These are phyloP conservation scores for Aspergillus luchuensis DNA, from an alignment of 2,329 filamentous ascomycete genomes.

Conservation along the genomic window DNA sequence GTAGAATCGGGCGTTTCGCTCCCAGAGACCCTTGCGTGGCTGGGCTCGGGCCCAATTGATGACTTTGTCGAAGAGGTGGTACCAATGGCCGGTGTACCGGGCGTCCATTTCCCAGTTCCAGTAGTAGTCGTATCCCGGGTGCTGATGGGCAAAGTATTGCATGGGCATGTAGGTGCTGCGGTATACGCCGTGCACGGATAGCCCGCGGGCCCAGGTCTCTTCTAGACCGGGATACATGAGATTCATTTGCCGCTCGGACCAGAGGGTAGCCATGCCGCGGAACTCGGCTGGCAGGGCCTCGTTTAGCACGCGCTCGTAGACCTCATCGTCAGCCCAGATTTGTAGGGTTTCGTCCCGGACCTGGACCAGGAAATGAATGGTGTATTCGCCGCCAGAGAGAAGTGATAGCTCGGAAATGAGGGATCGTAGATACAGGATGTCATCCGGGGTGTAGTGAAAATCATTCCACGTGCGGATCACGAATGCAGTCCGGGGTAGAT, in stretches of 20 bases:
- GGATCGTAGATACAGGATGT: constrained; percentile 78
- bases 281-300: constrained; percentile 77
- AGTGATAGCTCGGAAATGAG: constrained; percentile 77
- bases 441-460: constrained; percentile 75
- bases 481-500: constrained; percentile 66
- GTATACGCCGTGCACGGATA: constrained; percentile 89
- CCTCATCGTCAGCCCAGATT: constrained; percentile 77
- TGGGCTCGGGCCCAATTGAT: constrained; percentile 70
- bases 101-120: constrained; percentile 91
- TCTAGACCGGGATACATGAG: constrained; percentile 85
- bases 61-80: constrained; percentile 73
- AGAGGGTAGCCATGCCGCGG: constrained; percentile 81
- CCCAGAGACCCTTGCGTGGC: constrained; percentile 79
- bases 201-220: constrained; percentile 69
- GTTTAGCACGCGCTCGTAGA: constrained; percentile 72
- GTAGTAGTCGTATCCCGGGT: constrained; percentile 77
- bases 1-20: constrained; percentile 77
- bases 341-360: constrained; percentile 77
- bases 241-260: constrained; percentile 92
- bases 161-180: constrained; percentile 91
- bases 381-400: constrained; percentile 77
- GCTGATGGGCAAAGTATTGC: constrained; percentile 83
- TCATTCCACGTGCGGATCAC: constrained; percentile 79
- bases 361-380: constrained; percentile 80
- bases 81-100: constrained; percentile 77